Evolutionary conservation across 306 rosid species (phyloP).

Genomic region (Cyclanthera cordifolia): DNA sequence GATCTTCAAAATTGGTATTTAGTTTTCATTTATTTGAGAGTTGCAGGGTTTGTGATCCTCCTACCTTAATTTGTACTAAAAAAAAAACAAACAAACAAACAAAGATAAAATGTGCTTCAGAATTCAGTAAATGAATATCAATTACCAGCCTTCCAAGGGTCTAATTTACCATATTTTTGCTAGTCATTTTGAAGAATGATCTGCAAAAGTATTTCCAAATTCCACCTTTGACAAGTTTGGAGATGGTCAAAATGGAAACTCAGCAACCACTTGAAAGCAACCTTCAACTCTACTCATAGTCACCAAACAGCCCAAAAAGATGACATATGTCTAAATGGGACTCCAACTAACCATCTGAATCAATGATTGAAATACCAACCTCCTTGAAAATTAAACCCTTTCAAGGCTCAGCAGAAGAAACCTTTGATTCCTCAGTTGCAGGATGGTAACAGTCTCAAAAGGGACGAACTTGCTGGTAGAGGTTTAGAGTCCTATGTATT

Average conservation of each 20-base stretch:
- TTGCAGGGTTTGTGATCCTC: no score
- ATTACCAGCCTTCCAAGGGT: background rate
- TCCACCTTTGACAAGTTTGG: background rate
- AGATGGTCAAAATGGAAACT: constrained; percentile 20
- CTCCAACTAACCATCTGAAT: constrained; percentile 25
- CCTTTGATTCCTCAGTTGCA: no score
- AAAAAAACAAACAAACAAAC: no score
- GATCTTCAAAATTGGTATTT: no score
- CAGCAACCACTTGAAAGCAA: constrained; percentile 29
- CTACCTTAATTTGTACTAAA: no score
- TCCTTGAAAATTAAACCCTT: background rate
- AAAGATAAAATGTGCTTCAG: background rate
- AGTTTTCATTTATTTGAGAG: no score
- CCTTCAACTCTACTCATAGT: constrained; percentile 45
- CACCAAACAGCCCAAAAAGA: constrained; percentile 30
- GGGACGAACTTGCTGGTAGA: no score
- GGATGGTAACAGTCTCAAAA: no score
- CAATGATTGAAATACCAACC: constrained; percentile 22
- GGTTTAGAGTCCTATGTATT: no score
- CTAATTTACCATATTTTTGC: background rate
- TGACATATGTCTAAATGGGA: background rate
- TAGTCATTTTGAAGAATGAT: background rate
- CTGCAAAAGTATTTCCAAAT: background rate
- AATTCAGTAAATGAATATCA: background rate
- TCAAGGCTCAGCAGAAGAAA: constrained; percentile 9